These are phyloP conservation scores for Dothiorella sarmentorum DNA, from an alignment of 2,329 filamentous ascomycete species.

Conservation along the genomic window DNA sequence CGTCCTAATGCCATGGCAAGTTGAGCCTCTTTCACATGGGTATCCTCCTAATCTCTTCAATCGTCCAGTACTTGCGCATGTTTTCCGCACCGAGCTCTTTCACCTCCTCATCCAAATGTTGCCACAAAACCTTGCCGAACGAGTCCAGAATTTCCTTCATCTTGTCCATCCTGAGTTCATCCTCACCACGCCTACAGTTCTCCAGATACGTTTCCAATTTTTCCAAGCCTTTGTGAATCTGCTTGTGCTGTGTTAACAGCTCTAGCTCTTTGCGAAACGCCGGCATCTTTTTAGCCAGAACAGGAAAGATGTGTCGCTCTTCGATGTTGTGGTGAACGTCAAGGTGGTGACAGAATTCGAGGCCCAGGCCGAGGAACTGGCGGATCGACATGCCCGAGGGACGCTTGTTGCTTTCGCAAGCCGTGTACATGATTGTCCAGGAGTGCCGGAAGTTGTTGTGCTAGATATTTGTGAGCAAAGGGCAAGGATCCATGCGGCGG, in stretches of 20 bases:
- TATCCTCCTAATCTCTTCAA: constrained; percentile 69
- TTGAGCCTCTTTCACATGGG: no score
- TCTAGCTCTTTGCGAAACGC: constrained; percentile 66
- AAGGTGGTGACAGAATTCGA: constrained; percentile 70
- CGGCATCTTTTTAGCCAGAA: constrained; percentile 73
- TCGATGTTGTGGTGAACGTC: constrained; percentile 78
- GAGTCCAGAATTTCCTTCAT: constrained; percentile 70
- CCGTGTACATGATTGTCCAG: constrained; percentile 69
- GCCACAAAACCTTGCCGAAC: constrained; percentile 77
- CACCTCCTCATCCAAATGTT: constrained; percentile 83
- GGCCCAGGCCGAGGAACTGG: constrained; percentile 64
- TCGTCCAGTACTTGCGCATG: constrained; percentile 78
- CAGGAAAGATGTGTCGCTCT: constrained; percentile 75
- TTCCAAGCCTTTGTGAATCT: constrained; percentile 76
- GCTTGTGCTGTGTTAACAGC: constrained; percentile 69
- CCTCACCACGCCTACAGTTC: constrained; percentile 60
- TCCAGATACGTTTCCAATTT: constrained; percentile 63
- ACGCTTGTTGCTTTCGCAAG: constrained; percentile 58
- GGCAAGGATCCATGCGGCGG: constrained; percentile 8
- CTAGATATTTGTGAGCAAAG: constrained; percentile 37
- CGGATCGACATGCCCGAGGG: constrained; percentile 63
- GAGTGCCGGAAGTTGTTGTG: constrained; percentile 72
- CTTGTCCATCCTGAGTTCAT: constrained; percentile 53
- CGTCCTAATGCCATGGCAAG: no score
- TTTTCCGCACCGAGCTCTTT: constrained; percentile 74